These are phyloP conservation scores for Metschnikowia henanensis DNA, from an alignment of 805 yeast genomes.

Conservation along the genomic window DNA sequence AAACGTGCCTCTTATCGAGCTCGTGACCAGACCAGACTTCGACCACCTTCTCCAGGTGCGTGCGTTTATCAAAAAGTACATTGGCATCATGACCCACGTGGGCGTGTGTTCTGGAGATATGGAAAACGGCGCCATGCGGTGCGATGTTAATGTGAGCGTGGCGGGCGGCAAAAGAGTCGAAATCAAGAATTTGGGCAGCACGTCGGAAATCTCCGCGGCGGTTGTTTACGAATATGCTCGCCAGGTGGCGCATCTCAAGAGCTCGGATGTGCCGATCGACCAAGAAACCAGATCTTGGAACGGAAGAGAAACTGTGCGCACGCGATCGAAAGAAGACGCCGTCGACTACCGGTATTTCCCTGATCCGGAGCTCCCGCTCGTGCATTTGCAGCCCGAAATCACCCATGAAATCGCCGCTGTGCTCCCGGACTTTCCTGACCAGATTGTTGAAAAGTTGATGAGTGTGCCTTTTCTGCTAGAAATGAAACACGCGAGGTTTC, in stretches of 20 bases:
- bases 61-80: slow-evolving; percentile 80
- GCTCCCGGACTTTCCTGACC: slow-evolving; percentile 66
- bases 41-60: slow-evolving; percentile 63
- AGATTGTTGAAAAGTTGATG: slow-evolving; percentile 46
- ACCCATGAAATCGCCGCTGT: slow-evolving; percentile 37
- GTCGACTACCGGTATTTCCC: slow-evolving; percentile 94
- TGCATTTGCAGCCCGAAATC: slow-evolving; percentile 47
- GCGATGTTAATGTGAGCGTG: slow-evolving; percentile 91
- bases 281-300: slow-evolving; percentile 93
- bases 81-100: slow-evolving; percentile 63
- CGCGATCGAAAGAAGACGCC: slow-evolving; percentile 77
- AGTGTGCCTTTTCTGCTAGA: slow-evolving; percentile 53
- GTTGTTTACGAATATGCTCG: slow-evolving; percentile 70
- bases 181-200: slow-evolving; percentile 84
- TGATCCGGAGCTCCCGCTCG: slow-evolving; percentile 79
- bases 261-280: slow-evolving; percentile 21
- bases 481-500: slow-evolving; percentile 72
- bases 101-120: slow-evolving; percentile 85
- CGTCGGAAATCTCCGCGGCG: slow-evolving; percentile 77
- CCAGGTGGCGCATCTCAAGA: slow-evolving; percentile 53
- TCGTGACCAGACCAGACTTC: slow-evolving; percentile 91
- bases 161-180: slow-evolving; percentile 76
- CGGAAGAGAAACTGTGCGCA: slow-evolving; percentile 63
- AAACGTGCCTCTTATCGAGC: slow-evolving; percentile 83
- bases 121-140: slow-evolving; percentile 93